A percentile compares a stretch with the other conserved stretches of the same genome.
These are phyloP conservation scores for Cystobasidium sp. DNA, from an alignment of 1,284 basidiomycete genomes.

Conservation along the genomic window DNA sequence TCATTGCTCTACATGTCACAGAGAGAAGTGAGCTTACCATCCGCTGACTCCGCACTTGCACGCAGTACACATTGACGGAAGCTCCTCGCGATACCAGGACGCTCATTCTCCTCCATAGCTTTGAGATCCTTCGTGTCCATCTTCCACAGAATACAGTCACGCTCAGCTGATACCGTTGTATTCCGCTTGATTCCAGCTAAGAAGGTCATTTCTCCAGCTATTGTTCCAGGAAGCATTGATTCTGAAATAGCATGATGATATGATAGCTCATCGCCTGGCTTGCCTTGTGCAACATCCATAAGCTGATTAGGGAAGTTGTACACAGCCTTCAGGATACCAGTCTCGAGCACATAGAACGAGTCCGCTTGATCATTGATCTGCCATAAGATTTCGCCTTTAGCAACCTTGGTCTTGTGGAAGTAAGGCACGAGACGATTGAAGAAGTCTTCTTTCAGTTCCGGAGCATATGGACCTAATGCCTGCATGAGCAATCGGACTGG, in stretches of 20 bases:
- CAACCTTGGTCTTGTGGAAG: slow-evolving; percentile 68
- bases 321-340: slow-evolving; percentile 66
- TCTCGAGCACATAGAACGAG: slow-evolving; percentile 73
- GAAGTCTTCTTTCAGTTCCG: slow-evolving; percentile 59
- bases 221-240: slow-evolving; percentile 82
- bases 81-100: slow-evolving; percentile 25
- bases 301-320: slow-evolving; percentile 60
- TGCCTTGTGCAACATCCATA: slow-evolving; percentile 50
- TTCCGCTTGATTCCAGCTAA: slow-evolving; percentile 77
- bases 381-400: slow-evolving; percentile 74
- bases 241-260: slow-evolving; percentile 45
- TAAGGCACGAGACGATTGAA: slow-evolving; percentile 65
- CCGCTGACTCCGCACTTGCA: slow-evolving; percentile 36
- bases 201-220: slow-evolving; percentile 85
- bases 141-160: slow-evolving; percentile 77
- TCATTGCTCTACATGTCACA: background rate
- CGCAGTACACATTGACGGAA: slow-evolving; percentile 37
- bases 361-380: slow-evolving; percentile 60
- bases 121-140: slow-evolving; percentile 56
- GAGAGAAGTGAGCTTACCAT: slow-evolving; percentile 21
- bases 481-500: slow-evolving; percentile 63
- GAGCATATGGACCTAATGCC: slow-evolving; percentile 51
- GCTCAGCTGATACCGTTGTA: slow-evolving; percentile 81
- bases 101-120: slow-evolving; percentile 36
- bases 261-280: slow-evolving; percentile 62